Evolutionary conservation across 805 yeast genomes (phyloP).

Genomic region (Myxozyma kluyveri): DNA sequence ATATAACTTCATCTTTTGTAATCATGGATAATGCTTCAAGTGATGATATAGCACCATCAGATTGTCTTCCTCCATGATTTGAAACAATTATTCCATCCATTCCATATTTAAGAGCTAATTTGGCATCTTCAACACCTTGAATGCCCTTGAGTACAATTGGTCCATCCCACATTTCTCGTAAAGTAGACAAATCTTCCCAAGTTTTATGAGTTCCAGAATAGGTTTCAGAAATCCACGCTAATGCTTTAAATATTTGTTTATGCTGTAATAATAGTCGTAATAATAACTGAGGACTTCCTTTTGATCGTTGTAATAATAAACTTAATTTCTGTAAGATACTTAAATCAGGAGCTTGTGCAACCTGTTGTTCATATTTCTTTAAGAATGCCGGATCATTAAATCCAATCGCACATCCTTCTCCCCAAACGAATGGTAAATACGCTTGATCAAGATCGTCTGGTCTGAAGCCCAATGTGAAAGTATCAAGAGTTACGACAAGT

Average conservation of each 20-base stretch:
- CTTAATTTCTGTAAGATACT: not conserved
- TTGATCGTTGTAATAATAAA: conserved; percentile 9
- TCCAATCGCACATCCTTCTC: conserved; percentile 34
- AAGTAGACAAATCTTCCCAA: conserved; percentile 28
- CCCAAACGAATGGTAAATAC: conserved; percentile 33
- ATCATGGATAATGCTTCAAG: conserved; percentile 60
- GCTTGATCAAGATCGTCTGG: conserved; percentile 34
- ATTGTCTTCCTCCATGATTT: conserved; percentile 71
- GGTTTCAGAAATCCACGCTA: conserved; percentile 23
- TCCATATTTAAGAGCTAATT: conserved; percentile 61
- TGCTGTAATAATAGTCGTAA: conserved; percentile 9
- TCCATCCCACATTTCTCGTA: conserved; percentile 28
- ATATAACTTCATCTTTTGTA: conserved; percentile 17
- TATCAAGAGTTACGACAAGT: conserved; percentile 30
- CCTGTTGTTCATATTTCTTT: conserved; percentile 21
- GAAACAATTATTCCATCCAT: conserved; percentile 68
- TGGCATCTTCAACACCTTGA: conserved; percentile 65
- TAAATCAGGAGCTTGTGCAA: conserved; percentile 2
- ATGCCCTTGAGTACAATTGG: conserved; percentile 61
- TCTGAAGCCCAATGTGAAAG: conserved; percentile 32
- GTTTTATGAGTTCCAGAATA: conserved; percentile 20
- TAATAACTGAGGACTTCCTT: conserved; percentile 3
- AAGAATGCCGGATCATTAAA: conserved; percentile 34
- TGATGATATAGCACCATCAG: conserved; percentile 59
- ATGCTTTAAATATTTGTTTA: conserved; percentile 6